Evolutionary conservation across 371 early-diverging fungal genomes (phyloP), one percentile per base, ranked within the genome.

Genomic region (Homolaphlyctis polyrhiza): DNA sequence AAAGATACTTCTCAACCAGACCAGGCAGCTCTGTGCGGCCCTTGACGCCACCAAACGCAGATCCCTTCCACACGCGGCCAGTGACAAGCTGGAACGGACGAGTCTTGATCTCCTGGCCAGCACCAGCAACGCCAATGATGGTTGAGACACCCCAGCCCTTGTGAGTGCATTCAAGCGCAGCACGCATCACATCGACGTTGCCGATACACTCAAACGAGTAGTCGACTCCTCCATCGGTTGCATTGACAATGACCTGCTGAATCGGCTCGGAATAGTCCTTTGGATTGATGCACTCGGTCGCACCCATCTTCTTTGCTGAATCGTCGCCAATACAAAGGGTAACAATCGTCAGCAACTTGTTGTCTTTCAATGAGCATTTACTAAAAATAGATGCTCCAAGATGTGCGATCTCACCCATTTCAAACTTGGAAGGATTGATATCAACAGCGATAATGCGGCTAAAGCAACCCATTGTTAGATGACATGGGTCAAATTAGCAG

Each of bases 11-110:
- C 65, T 93, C 78, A 29, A 97, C 95, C 54, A 94, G 81, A 11
- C 83, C 87, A 1, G 94, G 95, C 69, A 97, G 80, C 72, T 97
- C 94, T 5, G 90, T 79, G 59, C 94, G 82, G 49, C 97, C 97
- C 83, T 96, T 96, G 69, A 95, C 89, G 52, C 97, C 97, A 65
- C 97, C 97, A 71, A 96, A 97, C 2, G 97, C 97, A 54, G 89
- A 87, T 13, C 97, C 97, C 75, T 90, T 91, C 97, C 97, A 97
- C 27, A 89, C 90, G 63, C 95, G 90, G 23, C 79, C 94, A 45
- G 96, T 96, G 33, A 94, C 93, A 36, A 94, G 77, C 78, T 95
- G 93, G 87, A 96, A 95, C 45, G 97, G 96, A 52, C 95, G 87
- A 3, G 96, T 96, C 66, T 47, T 14, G 50, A 96, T 91, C 72